phyloP scores from a whole-genome alignment of 768 basidiomycete species.

The Vararia minispora region DNA sequence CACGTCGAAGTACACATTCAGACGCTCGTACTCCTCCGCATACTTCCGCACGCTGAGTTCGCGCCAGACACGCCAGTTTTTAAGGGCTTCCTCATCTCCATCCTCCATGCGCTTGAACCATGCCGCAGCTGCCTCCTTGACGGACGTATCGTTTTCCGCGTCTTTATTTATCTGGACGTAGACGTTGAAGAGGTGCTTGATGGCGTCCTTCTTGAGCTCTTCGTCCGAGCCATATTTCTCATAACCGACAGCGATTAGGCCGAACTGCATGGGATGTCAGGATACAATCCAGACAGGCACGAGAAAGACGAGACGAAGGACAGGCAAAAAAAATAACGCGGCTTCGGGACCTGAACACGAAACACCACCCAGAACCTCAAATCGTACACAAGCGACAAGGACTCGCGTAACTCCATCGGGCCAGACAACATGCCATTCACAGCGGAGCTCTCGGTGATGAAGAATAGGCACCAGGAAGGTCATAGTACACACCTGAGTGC shows the following conservation, averaged over 20 bases:
- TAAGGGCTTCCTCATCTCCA: constrained; percentile 73
- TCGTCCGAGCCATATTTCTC: constrained; percentile 85
- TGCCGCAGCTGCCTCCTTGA: constrained; percentile 65
- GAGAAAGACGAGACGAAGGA: no score
- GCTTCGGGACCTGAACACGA: no score
- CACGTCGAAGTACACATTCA: constrained; percentile 87
- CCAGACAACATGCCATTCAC: no score
- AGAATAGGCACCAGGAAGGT: background rate
- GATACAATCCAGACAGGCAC: no score
- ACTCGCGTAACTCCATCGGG: no score
- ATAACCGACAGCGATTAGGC: constrained; percentile 83
- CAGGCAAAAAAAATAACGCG: no score
- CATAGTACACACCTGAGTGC: constrained; percentile 68
- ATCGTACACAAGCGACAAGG: no score
- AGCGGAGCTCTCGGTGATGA: no score
- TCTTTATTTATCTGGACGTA: constrained; percentile 94
- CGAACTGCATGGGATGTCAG: constrained; percentile 38
- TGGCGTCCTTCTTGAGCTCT: constrained; percentile 76
- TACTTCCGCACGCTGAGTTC: constrained; percentile 87
- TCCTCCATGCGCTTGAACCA: constrained; percentile 97
- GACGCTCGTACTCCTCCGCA: constrained; percentile 71
- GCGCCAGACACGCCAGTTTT: constrained; percentile 90
- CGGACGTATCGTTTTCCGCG: constrained; percentile 56
- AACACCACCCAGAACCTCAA: no score
- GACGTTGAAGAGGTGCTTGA: constrained; percentile 89